Conservation (phyloP, 768 basidiomycete species). For the Cystobasidiopsis lactophilus region DNA sequence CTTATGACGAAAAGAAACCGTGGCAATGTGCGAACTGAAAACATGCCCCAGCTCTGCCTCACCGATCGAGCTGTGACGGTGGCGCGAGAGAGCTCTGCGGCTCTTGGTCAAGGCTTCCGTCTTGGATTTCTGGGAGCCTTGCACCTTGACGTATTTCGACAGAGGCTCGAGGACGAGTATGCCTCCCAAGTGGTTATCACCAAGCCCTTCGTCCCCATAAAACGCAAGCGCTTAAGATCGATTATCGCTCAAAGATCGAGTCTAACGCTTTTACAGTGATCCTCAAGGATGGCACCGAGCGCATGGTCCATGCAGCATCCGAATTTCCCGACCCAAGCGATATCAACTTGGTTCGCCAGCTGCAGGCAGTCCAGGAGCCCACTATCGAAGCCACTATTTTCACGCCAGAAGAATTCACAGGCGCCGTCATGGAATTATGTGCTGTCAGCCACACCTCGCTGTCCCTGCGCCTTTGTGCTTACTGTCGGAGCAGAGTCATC, state of each 20-base stretch:
- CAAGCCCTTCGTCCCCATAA: conserved; percentile 84
- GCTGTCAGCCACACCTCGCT: no score
- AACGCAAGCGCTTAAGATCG: conserved; percentile 32
- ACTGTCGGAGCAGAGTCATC: no score
- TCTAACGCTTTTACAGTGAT: conserved; percentile 35
- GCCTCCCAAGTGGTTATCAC: conserved; percentile 86
- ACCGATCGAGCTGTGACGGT: conserved; percentile 75
- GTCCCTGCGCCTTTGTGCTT: no score
- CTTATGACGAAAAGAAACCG: background rate
- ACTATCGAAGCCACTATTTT: conserved; percentile 84
- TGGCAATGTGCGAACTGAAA: conserved; percentile 6
- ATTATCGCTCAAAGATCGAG: background rate
- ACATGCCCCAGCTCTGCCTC: conserved; percentile 40
- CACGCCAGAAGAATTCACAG: conserved; percentile 81
- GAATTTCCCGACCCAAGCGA: conserved; percentile 77
- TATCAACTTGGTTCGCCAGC: conserved; percentile 28
- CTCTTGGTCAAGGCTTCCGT: conserved; percentile 81
- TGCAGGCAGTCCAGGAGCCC: conserved; percentile 69
- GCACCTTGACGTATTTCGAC: conserved; percentile 91
- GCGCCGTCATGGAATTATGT: conserved; percentile 89
- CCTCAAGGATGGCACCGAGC: conserved; percentile 41
- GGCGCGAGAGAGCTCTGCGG: conserved; percentile 76
- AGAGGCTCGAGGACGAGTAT: conserved; percentile 90
- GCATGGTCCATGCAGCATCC: conserved; percentile 66
- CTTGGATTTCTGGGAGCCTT: conserved; percentile 86